These are phyloP conservation scores for Rhinocladiella similis DNA, from an alignment of 2,329 filamentous ascomycete genomes.

Conservation along the genomic window DNA sequence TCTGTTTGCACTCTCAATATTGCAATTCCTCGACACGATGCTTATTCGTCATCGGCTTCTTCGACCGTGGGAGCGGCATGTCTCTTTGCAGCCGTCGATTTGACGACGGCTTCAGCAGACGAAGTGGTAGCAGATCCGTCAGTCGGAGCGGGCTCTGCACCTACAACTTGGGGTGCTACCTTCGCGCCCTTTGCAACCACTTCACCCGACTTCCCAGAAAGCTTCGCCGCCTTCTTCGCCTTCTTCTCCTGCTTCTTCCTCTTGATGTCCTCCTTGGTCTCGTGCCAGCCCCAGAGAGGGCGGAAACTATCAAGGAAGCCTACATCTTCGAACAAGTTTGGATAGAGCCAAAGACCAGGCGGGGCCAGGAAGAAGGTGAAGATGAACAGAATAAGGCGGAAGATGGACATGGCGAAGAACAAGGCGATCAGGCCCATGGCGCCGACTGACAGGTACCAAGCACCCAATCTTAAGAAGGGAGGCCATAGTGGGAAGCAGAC, in stretches of 20 bases:
- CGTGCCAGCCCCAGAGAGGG: constrained; percentile 97
- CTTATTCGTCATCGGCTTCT: constrained; percentile 30
- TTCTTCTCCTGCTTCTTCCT: constrained; percentile 48
- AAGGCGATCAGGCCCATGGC: constrained; percentile 85
- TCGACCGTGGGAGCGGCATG: constrained; percentile 30
- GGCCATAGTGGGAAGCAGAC: constrained; percentile 98
- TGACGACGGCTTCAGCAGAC: constrained; percentile 36
- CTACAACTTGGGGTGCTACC: constrained; percentile 29
- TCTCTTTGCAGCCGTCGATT: constrained; percentile 29
- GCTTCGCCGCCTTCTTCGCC: constrained; percentile 31
- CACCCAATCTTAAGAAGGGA: constrained; percentile 81
- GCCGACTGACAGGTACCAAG: constrained; percentile 96
- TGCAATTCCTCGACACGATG: background rate
- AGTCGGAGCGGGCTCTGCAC: constrained; percentile 13
- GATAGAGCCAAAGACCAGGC: constrained; percentile 96
- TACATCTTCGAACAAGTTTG: constrained; percentile 97
- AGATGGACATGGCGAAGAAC: constrained; percentile 97
- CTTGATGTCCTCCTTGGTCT: constrained; percentile 59
- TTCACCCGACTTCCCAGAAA: constrained; percentile 5
- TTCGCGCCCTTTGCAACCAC: constrained; percentile 5
- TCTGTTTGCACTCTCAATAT: background rate
- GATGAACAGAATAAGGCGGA: constrained; percentile 91
- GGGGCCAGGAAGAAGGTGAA: constrained; percentile 81
- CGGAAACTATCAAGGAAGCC: constrained; percentile 97
- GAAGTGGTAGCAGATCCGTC: constrained; percentile 24